phyloP scores from a whole-genome alignment of 768 basidiomycete species.

The Suillus bovinus region DNA sequence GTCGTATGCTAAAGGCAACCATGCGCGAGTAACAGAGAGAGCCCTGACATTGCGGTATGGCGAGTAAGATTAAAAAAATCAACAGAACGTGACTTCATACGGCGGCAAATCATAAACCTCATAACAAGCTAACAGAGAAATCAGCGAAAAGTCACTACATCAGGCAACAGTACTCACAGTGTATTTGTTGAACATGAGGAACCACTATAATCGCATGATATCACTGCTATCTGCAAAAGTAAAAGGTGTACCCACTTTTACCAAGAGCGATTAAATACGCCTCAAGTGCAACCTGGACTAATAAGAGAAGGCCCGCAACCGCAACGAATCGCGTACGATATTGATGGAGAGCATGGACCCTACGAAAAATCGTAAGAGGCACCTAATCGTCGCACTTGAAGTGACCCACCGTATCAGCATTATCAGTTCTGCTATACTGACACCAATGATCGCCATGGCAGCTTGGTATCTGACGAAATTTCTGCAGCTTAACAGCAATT shows the following conservation, averaged over 20 bases:
- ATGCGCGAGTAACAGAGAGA: constrained; percentile 28
- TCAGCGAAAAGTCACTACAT: not conserved
- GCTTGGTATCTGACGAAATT: not conserved
- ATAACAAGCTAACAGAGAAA: not conserved
- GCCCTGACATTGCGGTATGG: not conserved
- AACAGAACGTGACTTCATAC: not conserved
- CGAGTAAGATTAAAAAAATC: not conserved
- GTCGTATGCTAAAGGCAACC: constrained; percentile 51
- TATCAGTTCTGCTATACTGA: not conserved
- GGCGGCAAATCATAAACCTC: not conserved
- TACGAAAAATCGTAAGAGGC: not conserved
- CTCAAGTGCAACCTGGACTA: not conserved
- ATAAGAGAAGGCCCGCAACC: not conserved
- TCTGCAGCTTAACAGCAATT: constrained; percentile 20
- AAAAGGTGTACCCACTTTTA: not conserved
- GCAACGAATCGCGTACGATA: not conserved
- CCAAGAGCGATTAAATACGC: not conserved
- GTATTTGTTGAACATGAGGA: not conserved
- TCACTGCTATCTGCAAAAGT: not conserved
- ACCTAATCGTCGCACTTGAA: not conserved
- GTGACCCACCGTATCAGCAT: constrained; percentile 1
- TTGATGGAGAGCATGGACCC: not conserved
- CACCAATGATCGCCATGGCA: not conserved
- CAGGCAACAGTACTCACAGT: not conserved
- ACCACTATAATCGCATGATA: not conserved